These are phyloP conservation scores for Phylloporus sp. DNA, from an alignment of 768 basidiomycete genomes.

Conservation along the genomic window DNA sequence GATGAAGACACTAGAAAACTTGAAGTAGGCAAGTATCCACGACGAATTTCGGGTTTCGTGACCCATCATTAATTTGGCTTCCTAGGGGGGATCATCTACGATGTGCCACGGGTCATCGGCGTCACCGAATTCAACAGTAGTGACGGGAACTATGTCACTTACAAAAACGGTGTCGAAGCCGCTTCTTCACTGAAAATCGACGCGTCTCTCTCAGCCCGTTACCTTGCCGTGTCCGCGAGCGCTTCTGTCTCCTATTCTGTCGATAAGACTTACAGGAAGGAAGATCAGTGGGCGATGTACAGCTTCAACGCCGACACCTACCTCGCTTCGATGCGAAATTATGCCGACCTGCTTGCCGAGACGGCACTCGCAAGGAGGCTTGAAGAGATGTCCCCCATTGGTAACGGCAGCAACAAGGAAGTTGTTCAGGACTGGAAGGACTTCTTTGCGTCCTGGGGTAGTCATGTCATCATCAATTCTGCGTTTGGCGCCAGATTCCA, in stretches of 20 bases:
- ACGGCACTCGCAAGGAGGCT: background rate
- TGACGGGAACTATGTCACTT: conserved; percentile 5
- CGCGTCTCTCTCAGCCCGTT: conserved; percentile 2
- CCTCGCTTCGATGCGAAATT: conserved; percentile 8
- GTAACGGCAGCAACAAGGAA: background rate
- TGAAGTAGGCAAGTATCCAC: background rate
- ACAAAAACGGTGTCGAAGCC: background rate
- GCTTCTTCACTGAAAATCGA: background rate
- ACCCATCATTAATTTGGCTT: background rate
- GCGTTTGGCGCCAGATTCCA: background rate
- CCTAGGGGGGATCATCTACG: background rate
- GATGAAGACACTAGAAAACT: background rate
- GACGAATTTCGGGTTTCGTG: background rate
- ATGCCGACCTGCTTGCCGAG: conserved; percentile 3
- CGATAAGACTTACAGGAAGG: conserved; percentile 7
- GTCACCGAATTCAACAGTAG: background rate
- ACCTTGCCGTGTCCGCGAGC: conserved; percentile 9
- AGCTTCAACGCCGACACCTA: conserved; percentile 13
- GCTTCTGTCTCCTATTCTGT: conserved; percentile 12
- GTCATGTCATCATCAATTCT: conserved; percentile 1
- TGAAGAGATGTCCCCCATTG: background rate
- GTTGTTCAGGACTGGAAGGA: conserved; percentile 1
- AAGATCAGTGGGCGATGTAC: conserved; percentile 16
- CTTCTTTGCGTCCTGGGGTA: conserved; percentile 2
- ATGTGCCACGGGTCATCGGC: conserved; percentile 1